Evolutionary conservation across 805 yeast genomes (phyloP), one percentile per base, ranked within the genome.

Genomic region (Helenozyma baotianmanensis): DNA sequence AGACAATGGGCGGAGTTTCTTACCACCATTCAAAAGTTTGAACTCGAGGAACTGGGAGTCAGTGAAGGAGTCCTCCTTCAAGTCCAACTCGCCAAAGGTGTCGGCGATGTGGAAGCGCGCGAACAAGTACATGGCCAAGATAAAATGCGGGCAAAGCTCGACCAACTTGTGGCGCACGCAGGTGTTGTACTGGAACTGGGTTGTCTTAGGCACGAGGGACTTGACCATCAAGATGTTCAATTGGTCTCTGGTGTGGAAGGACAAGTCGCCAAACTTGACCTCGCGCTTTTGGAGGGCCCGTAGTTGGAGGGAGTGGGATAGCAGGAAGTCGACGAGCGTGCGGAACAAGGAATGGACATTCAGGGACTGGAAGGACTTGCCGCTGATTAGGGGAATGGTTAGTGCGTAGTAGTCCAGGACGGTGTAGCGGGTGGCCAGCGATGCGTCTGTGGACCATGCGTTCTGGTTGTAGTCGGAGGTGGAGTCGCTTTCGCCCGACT

Each of bases 71-170:
- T 25, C 29, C 8, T 23, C 15, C 9, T 23, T 18, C 21, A 45
- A 31, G 30, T 53, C 58, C 10, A 47, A 22, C 5, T 47, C 31
- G 23, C 53, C 58, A 28, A 42, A 44, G 22, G 46, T 50, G 32
- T 56, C 59, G 2, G 54, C 50, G 5, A 58, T 39, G 32, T 58
- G 64, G 27, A 55, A 54, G 18, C 62, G 30, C 15, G 48, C 38
- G 27, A 58, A 58, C 15, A 58, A 44, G 32, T 58, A 58, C 9
- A 48, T 38, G 4, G 60, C 43, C n/a, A 58, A 31, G 2, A 55
- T 50, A 6, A 52, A 46, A 26, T 50, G 56, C 6, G 54, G 54
- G 35, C 64, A 58, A 14, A 44, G 38, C 35, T 56, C 58, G 11
- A 55, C 46, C 37, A 46, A 31, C 32, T 39, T 46, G 30, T 50